phyloP scores from a whole-genome alignment of 257 asterid species.

The Solanum lycopersicoides region DNA sequence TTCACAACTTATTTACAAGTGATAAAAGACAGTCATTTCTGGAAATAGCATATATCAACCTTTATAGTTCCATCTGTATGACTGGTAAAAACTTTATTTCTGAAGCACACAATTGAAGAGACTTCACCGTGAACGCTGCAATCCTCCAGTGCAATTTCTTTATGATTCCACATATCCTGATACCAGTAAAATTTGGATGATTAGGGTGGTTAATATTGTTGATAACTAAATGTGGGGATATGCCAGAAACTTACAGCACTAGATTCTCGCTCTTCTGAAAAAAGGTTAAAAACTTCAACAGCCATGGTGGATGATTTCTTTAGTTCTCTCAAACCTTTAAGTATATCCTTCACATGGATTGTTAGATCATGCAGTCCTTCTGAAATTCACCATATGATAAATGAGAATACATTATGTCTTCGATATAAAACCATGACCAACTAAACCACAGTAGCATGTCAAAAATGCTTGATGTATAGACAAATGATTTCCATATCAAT shows the following conservation, averaged over 20 bases:
- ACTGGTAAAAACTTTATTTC: conserved; percentile 54
- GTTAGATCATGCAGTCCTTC: conserved; percentile 62
- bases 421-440: background rate
- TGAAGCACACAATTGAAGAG: conserved; percentile 39
- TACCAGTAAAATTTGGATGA: background rate
- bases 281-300: conserved; percentile 50
- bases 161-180: conserved; percentile 76
- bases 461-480: background rate
- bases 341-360: conserved; percentile 52
- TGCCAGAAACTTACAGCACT: conserved; percentile 43
- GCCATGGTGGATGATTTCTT: conserved; percentile 60
- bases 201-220: background rate
- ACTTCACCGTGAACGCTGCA: conserved; percentile 71
- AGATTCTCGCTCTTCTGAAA: conserved; percentile 64
- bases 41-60: conserved; percentile 14
- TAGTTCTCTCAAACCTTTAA: conserved; percentile 67
- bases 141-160: conserved; percentile 47
- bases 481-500: background rate
- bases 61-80: conserved; percentile 81
- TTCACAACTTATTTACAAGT: background rate
- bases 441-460: background rate
- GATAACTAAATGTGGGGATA: background rate
- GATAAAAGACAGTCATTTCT: background rate
- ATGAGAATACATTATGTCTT: background rate
- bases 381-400: conserved; percentile 16